Percentiles rank a stretch among this genome's conserved stretches.
Evolutionary conservation across 805 yeast genomes (phyloP).

Genomic region (Zygosaccharomyces gambellarensis): DNA sequence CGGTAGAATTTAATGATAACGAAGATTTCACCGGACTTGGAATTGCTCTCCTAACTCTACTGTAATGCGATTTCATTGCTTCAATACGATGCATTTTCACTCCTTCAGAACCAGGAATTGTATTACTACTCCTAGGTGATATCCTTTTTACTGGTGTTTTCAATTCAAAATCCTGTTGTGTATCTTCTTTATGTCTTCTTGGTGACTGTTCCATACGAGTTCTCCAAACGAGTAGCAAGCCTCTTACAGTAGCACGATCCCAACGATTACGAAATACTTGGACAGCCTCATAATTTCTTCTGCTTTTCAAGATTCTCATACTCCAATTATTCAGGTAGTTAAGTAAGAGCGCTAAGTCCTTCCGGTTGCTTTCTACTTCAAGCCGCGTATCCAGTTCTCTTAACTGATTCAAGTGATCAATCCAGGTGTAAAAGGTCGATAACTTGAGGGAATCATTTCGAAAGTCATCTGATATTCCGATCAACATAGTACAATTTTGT

Average conservation of each 20-base stretch:
- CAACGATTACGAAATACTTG: conserved; percentile 35
- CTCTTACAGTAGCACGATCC: conserved; percentile 39
- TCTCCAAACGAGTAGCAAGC: conserved; percentile 36
- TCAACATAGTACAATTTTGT: neutral
- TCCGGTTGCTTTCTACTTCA: conserved; percentile 23
- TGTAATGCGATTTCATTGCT: conserved; percentile 36
- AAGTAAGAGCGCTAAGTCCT: conserved; percentile 20
- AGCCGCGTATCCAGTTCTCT: conserved; percentile 16
- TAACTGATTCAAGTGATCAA: conserved; percentile 11
- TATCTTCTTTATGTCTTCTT: conserved; percentile 5
- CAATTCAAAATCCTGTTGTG: conserved; percentile 5
- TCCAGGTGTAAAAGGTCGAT: conserved; percentile 26
- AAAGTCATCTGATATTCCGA: conserved; percentile 18
- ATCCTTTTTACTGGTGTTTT: conserved; percentile 24
- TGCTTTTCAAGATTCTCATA: conserved; percentile 31
- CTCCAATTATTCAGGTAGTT: conserved; percentile 35
- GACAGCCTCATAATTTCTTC: conserved; percentile 35
- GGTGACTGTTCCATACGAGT: conserved; percentile 15
- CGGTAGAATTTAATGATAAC: conserved; percentile 16
- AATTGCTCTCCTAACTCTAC: conserved; percentile 34
- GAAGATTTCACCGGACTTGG: conserved; percentile 38
- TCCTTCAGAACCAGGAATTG: conserved; percentile 38
- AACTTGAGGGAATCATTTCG: conserved; percentile 23
- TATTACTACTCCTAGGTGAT: conserved; percentile 8
- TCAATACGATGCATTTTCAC: conserved; percentile 36